Base-by-base conservation (phyloP, 306 rosid species). In the Mimosa pudica region DNA sequence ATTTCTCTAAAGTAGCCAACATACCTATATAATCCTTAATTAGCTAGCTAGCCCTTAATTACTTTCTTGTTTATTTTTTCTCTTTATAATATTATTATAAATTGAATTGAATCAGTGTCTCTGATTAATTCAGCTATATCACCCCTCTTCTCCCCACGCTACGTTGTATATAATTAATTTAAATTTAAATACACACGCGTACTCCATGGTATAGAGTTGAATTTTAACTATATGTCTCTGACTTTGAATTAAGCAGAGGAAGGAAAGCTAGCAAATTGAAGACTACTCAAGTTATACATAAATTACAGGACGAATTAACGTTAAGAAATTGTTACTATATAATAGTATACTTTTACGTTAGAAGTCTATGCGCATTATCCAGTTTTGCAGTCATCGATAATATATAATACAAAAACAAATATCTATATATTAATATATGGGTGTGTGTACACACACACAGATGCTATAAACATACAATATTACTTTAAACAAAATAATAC, bases 141-240 rank as follows among this genome's bases (percentile, higher is more conserved):
- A 52, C 70, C 82, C 60, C 38, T 60, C 3, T 60, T 45, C 38
- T 18, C 42, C 70, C 20, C 77, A 66, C 77, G 80, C 76, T 9
- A 81, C 61, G 33, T 33, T 58, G 12, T 14, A 14, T 51, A 14
- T 55, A 69, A 7, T 62, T 70, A 20, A 24, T 64, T 49, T 16
- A 16, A 14, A 52, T 52, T 16, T 52, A 52, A 16, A 55, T 17
- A 18, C 32, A 57, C 5, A 18, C 33, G n/a, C n/a, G n/a, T n/a
- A n/a, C n/a, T n/a, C n/a, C n/a, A n/a, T n/a, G n/a, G n/a, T n/a
- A n/a, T n/a, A n/a, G 60, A 74, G 78, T 66, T 82, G 18, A 70
- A 80, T 81, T 82, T 75, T 67, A 89, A 72, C 82, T 60, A 32
- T 66, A 13, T 42, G 36, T 63, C 45, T 63, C 6, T 35, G 10